Evolutionary conservation across 441 rosid species (phyloP).

Genomic region (Oxalis stricta): DNA sequence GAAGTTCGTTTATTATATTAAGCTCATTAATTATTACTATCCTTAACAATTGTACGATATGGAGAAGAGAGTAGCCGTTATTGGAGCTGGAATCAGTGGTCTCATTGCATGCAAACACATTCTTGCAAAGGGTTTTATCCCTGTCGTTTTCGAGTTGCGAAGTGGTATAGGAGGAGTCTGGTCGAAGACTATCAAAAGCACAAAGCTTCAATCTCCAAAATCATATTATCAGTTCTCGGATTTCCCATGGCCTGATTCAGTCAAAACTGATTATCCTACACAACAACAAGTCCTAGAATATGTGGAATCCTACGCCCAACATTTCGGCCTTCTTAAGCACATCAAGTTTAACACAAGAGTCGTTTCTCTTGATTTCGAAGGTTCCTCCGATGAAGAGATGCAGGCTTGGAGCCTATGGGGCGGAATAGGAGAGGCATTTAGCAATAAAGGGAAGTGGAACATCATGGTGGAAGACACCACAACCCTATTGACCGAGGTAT

Average conservation of each 20-base stretch:
- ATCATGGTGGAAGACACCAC: slow-evolving; percentile 9
- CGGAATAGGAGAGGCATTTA: slow-evolving; percentile 19
- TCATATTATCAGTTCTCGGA: slow-evolving; percentile 22
- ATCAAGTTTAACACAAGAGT: slow-evolving; percentile 19
- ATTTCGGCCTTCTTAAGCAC: slow-evolving; percentile 13
- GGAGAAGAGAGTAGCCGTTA: slow-evolving; percentile 18
- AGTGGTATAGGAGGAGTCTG: slow-evolving; percentile 26
- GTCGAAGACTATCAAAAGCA: slow-evolving; percentile 18
- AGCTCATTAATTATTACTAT: too few species aligned
- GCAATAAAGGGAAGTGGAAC: slow-evolving; percentile 19
- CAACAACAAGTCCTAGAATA: slow-evolving; percentile 12
- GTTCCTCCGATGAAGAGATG: slow-evolving; percentile 4
- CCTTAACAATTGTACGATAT: too few species aligned
- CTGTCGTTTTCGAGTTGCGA: slow-evolving; percentile 23
- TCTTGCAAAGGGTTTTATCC: slow-evolving; percentile 22
- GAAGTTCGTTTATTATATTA: too few species aligned
- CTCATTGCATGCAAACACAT: slow-evolving; percentile 26
- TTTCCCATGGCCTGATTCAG: slow-evolving; percentile 27
- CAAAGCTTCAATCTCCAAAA: slow-evolving; percentile 19
- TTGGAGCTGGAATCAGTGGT: slow-evolving; percentile 36
- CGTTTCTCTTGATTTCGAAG: slow-evolving; percentile 12
- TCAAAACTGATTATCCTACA: slow-evolving; percentile 11
- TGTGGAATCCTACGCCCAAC: slow-evolving; percentile 19
- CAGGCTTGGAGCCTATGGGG: slow-evolving; percentile 22
- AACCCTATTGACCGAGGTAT: slow-evolving; percentile 9